Percentiles rank a stretch among this genome's conserved stretches.
These are phyloP conservation scores for Talaromyces sp. DNA, from an alignment of 2,329 filamentous ascomycete species.

Conservation along the genomic window DNA sequence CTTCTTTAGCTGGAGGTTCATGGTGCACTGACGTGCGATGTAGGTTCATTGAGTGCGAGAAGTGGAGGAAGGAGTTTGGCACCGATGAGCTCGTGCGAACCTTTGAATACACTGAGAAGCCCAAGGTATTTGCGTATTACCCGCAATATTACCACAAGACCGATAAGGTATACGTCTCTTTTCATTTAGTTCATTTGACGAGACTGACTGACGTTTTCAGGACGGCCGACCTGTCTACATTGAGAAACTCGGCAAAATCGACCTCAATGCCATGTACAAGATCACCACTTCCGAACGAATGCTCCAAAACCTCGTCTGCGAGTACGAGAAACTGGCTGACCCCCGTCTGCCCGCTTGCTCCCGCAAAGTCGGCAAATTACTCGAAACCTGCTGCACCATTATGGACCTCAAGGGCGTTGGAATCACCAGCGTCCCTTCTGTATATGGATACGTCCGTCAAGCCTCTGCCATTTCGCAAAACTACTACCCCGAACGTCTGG, in stretches of 20 bases:
- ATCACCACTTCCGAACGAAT: constrained; percentile 91
- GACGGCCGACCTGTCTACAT: constrained; percentile 97
- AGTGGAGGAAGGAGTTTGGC: constrained; percentile 83
- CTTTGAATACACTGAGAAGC: constrained; percentile 85
- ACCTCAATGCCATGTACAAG: constrained; percentile 84
- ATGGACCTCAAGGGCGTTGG: constrained; percentile 97
- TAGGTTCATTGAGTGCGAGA: constrained; percentile 87
- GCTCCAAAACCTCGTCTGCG: constrained; percentile 91
- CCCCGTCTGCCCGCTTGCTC: constrained; percentile 92
- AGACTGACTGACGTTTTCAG: constrained; percentile 44
- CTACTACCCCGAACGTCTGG: constrained; percentile 97
- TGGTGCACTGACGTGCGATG: background rate
- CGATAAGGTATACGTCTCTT: constrained; percentile 44
- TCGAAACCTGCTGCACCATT: constrained; percentile 97
- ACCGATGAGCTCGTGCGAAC: constrained; percentile 75
- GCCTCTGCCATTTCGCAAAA: constrained; percentile 91
- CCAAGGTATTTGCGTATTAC: constrained; percentile 83
- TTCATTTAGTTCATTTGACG: background rate
- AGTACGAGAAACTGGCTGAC: constrained; percentile 95
- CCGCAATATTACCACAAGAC: constrained; percentile 97
- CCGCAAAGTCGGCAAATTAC: constrained; percentile 79
- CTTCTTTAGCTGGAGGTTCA: background rate
- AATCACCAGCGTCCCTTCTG: constrained; percentile 71
- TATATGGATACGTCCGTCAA: constrained; percentile 82
- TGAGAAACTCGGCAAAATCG: constrained; percentile 90